Evolutionary conservation across 495 filamentous ascomycete species (phyloP), one percentile per base, ranked within the genome.

Genomic region (Tirmania nivea): DNA sequence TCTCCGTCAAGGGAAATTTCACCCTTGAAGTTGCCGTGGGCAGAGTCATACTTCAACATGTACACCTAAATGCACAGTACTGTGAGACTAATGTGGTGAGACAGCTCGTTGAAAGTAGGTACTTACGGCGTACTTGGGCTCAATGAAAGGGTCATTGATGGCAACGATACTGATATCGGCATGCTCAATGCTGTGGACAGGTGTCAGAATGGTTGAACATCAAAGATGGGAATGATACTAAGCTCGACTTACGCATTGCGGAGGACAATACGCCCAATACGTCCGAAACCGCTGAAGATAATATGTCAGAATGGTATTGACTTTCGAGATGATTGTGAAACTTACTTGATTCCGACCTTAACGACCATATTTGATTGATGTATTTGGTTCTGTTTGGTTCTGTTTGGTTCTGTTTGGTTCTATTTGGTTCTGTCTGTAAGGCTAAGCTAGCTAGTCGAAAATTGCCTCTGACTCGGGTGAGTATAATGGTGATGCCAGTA

Each of bases 101-200:
- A 19, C 14, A 8, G 12, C 17, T 14, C 39, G 48, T 50, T 31
- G 25, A 31, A 7, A 7, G 7, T 7, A 31, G 48, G 16, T 54
- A 80, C 87, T 73, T 80, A 94, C 90, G 68, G 90, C 90, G 72
- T 97, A 97, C 70, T 89, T 76, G 62, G 83, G 76, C 71, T 96
- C 90, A 73, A 97, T 97, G 80, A 97, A 97, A 64, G 90, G 90
- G 68, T 97, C 90, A 75, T 97, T 97, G 75, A 94, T 84, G 59
- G 90, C 89, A 61, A 94, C 85, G 66, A 97, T 75, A 55, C 93
- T 75, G 64, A 95, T 80, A 55, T 86, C 83, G 57, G 71, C 69
- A 69, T 86, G 81, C 78, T 86, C 79, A 62, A 94, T 67, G 67
- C 89, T 88, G 69, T 77, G 72, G 60, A 69, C 25, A 66, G 48